phyloP scores from a whole-genome alignment of 352 stramenopile species.

The Phytopythium cucurbitacearum region DNA sequence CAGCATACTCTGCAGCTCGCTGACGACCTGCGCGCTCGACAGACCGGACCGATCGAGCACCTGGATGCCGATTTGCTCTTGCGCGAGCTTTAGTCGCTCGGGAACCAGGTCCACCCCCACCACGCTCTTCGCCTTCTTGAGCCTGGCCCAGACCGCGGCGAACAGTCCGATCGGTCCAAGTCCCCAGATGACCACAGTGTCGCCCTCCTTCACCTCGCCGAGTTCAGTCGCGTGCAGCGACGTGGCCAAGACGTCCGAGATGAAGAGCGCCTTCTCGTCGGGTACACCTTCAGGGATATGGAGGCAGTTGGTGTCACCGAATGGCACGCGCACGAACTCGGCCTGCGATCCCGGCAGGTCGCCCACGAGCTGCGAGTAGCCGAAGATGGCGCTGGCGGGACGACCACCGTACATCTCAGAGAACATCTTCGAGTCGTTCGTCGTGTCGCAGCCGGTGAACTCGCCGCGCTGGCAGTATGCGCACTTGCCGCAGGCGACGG shows the following conservation, averaged over 20 bases:
- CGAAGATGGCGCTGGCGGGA: slow-evolving; percentile 30
- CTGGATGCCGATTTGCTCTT: slow-evolving; percentile 27
- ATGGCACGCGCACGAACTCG: slow-evolving; percentile 46
- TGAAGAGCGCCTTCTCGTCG: slow-evolving; percentile 37
- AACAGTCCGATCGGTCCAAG: slow-evolving; percentile 31
- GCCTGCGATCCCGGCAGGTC: slow-evolving; percentile 43
- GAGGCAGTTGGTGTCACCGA: slow-evolving; percentile 37
- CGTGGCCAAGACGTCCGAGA: slow-evolving; percentile 31
- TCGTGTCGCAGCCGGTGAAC: slow-evolving; percentile 35
- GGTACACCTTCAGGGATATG: slow-evolving; percentile 19
- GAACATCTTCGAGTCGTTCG: slow-evolving; percentile 38
- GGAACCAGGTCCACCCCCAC: slow-evolving; percentile 34
- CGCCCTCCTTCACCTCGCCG: slow-evolving; percentile 25
- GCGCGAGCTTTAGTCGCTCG: slow-evolving; percentile 25
- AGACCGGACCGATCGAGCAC: slow-evolving; percentile 20
- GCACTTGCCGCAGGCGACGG: slow-evolving; percentile 37
- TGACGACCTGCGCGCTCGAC: slow-evolving; percentile 22
- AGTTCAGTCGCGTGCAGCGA: slow-evolving; percentile 29
- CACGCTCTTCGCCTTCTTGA: slow-evolving; percentile 31
- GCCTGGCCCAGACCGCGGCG: slow-evolving; percentile 22
- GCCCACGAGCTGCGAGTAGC: slow-evolving; percentile 26
- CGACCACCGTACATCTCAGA: slow-evolving; percentile 31
- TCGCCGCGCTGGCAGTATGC: slow-evolving; percentile 23
- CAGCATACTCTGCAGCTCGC: slow-evolving; percentile 22
- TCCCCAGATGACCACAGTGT: slow-evolving; percentile 34